Evolutionary conservation across 352 stramenopile species (phyloP).

Genomic region (Achlya hypogyna): DNA sequence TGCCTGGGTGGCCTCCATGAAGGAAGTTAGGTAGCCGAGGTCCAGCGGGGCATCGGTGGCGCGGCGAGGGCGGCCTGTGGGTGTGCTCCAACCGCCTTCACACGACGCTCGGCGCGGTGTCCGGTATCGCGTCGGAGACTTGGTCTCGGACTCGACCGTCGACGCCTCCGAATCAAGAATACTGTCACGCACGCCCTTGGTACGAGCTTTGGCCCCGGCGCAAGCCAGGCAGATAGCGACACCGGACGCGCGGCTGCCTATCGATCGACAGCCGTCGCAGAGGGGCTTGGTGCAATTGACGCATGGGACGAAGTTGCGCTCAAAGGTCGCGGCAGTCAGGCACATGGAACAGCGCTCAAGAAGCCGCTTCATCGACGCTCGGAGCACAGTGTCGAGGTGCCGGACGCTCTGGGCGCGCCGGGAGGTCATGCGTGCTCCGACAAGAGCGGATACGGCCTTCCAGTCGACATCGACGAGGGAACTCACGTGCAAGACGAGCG

Average conservation of each 20-base stretch:
- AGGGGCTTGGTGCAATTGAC: not conserved
- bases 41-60: not conserved
- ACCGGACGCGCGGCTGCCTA: not conserved
- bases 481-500: not conserved
- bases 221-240: not conserved
- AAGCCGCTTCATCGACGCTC: not conserved
- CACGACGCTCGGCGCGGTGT: not conserved
- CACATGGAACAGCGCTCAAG: not conserved
- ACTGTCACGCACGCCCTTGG: not conserved
- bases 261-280: not conserved
- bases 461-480: not conserved
- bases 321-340: not conserved
- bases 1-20: not conserved
- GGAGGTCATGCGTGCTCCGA: not conserved
- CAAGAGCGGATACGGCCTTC: not conserved
- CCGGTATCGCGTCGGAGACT: not conserved
- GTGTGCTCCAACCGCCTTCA: not conserved
- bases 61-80: not conserved
- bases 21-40: not conserved
- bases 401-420: not conserved
- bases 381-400: not conserved
- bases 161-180: not conserved
- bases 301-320: not conserved
- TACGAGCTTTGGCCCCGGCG: not conserved
- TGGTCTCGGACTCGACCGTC: not conserved